These are phyloP conservation scores for Pelagophyceae sp. DNA, from an alignment of 352 stramenopile genomes.

Conservation along the genomic window DNA sequence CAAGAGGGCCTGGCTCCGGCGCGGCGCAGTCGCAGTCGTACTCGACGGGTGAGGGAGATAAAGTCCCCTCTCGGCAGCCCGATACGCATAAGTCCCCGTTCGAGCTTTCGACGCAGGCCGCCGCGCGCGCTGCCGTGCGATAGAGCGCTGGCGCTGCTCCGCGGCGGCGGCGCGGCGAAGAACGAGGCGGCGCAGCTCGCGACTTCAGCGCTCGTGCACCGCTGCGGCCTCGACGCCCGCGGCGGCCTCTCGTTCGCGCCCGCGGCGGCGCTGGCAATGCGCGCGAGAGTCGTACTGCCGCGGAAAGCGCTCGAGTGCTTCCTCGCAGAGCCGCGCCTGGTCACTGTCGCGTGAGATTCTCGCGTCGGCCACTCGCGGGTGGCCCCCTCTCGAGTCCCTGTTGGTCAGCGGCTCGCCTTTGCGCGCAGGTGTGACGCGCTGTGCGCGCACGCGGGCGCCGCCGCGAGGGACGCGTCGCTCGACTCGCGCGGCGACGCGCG, in stretches of 20 bases:
- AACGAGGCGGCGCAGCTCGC: not conserved
- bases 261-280: not conserved
- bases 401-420: no score
- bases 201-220: not conserved
- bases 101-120: not conserved
- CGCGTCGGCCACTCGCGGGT: not conserved
- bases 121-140: not conserved
- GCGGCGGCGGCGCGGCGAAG: not conserved
- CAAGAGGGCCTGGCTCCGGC: conserved; percentile 44
- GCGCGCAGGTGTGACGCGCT: no score
- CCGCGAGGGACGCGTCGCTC: not conserved
- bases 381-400: no score
- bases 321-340: not conserved
- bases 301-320: not conserved
- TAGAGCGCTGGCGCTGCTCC: not conserved
- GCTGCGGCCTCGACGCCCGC: not conserved
- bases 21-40: conserved; percentile 47
- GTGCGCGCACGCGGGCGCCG: not conserved
- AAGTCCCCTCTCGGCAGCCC: no score
- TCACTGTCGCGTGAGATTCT: not conserved
- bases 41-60: conserved; percentile 20
- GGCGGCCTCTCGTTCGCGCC: not conserved
- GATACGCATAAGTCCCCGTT: not conserved
- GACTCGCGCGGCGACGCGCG: not conserved
- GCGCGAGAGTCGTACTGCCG: not conserved